A percentile compares a stretch with the other conserved stretches of the same genome.
Conservation (phyloP, 1,284 basidiomycete genomes). For the Polyporus tsugae region DNA sequence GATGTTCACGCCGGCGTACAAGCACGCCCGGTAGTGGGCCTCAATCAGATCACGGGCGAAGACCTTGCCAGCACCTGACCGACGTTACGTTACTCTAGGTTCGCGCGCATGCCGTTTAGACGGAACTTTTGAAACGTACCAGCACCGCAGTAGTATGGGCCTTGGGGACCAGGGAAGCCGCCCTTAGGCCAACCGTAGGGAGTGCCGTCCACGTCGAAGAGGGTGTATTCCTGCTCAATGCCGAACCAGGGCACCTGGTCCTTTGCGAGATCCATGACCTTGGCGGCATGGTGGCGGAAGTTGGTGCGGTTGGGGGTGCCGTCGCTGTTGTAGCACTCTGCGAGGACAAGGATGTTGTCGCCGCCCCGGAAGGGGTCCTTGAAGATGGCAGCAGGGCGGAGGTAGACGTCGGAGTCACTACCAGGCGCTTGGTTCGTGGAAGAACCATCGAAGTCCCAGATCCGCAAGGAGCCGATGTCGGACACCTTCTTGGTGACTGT, state of each 20-base stretch:
- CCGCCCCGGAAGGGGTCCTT: constrained; percentile 99
- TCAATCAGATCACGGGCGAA: constrained; percentile 99
- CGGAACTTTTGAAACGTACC: constrained; percentile 61
- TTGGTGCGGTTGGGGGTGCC: constrained; percentile 99
- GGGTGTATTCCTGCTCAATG: constrained; percentile 99
- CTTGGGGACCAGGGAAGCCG: constrained; percentile 99
- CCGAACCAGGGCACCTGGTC: constrained; percentile 95
- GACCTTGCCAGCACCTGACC: constrained; percentile 90
- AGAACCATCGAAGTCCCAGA: constrained; percentile 99
- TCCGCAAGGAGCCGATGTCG: constrained; percentile 87
- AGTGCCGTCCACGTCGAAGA: constrained; percentile 92
- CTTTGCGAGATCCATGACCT: constrained; percentile 92
- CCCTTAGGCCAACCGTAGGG: constrained; percentile 98
- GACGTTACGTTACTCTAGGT: constrained; percentile 20
- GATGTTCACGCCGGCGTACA: constrained; percentile 98
- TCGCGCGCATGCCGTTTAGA: constrained; percentile 10
- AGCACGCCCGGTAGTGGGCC: constrained; percentile 97
- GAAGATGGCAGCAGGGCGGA: constrained; percentile 97
- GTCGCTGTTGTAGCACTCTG: constrained; percentile 98
- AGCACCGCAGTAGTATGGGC: constrained; percentile 99
- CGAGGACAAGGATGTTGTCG: constrained; percentile 96
- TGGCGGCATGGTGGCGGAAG: constrained; percentile 90
- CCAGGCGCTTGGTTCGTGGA: constrained; percentile 97
- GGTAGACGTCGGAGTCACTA: constrained; percentile 96
- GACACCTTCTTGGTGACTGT: constrained; percentile 87